Evolutionary conservation across 805 yeast species (phyloP), one percentile per base, ranked within the genome.

Genomic region (Millerozyma acaciae): DNA sequence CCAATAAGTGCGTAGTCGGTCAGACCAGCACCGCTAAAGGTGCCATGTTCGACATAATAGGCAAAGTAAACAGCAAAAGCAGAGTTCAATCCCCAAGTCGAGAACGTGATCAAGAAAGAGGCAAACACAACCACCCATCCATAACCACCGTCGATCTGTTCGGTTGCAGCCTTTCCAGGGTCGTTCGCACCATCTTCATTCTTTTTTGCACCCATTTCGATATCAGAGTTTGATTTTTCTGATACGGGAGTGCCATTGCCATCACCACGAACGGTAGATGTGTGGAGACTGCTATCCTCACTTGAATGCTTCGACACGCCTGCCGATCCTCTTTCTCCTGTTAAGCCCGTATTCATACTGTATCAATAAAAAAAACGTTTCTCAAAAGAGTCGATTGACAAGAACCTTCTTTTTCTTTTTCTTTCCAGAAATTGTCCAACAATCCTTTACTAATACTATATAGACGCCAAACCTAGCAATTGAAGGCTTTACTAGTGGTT

Each of bases 61-160:
- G 79, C 67, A 13, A 79, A 53, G 43, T 74, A 78, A 4, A 80
- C 67, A 22, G 82, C 80, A 45, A 65, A 80, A 4, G 76, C 78
- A 4, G 75, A 60, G 41, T 78, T 79, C 29, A 79, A 68, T 8
- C 88, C 87, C 86, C 87, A 81, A 1, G 84, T 69, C 19, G 73
- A 65, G 38, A 76, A 67, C 48, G 73, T 70, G 25, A 73, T 55
- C 5, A 73, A 29, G 16, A 65, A 56, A 2, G 73, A 68, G 12
- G 75, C 73, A 4, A 69, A 33, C 5, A 70, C 68, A 21, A 76
- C 62, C 0, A 78, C 70, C 80, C 83, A 76, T 2, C 82, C 84
- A 32, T 70, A 66, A 3, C 84, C 84, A 21, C 78, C 80, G 49
- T 80, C 85, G 12, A 33, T 15, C 8, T 26, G 15, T 16, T 25